Percentiles rank a stretch among this genome's conserved stretches.
Evolutionary conservation across 2,329 filamentous ascomycete genomes (phyloP).

Genomic region (Plenodomus biglobosus): DNA sequence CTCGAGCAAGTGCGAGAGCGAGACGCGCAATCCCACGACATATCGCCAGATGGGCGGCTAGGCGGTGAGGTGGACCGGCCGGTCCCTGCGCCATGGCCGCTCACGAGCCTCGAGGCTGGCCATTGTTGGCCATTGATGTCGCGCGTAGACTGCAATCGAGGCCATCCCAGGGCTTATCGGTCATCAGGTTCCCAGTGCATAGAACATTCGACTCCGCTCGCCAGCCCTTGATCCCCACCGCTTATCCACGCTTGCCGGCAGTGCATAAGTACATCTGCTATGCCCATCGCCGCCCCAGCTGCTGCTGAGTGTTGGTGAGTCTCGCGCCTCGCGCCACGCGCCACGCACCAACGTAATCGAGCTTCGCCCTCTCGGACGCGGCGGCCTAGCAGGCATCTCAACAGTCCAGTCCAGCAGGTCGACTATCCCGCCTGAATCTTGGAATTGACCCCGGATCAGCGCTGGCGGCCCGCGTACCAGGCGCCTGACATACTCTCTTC

Average conservation of each 20-base stretch:
- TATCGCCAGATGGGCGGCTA: not conserved
- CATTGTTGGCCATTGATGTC: not conserved
- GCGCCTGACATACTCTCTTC: conserved; percentile 9
- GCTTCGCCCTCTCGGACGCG: not conserved
- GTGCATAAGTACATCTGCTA: conserved; percentile 5
- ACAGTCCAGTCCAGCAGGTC: not conserved
- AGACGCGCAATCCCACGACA: too few species aligned
- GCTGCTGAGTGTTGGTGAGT: not conserved
- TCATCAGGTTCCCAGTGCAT: conserved; percentile 11
- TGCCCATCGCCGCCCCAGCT: not conserved
- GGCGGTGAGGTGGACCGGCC: not conserved
- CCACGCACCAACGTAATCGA: conserved; percentile 1
- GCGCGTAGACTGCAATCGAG: not conserved
- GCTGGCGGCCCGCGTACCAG: conserved; percentile 4
- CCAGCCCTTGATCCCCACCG: conserved; percentile 5
- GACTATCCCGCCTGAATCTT: not conserved
- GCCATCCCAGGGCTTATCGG: conserved; percentile 4
- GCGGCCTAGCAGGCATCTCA: not conserved
- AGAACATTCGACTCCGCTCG: conserved; percentile 10
- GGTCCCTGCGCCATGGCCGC: not conserved
- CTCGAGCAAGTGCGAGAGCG: not conserved
- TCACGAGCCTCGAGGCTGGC: not conserved
- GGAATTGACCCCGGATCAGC: conserved; percentile 11
- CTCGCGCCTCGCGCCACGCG: not conserved
- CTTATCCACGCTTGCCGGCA: not conserved